Evolutionary conservation across 805 yeast genomes (phyloP), one percentile per base, ranked within the genome.

Genomic region (Kuraishia molischiana): DNA sequence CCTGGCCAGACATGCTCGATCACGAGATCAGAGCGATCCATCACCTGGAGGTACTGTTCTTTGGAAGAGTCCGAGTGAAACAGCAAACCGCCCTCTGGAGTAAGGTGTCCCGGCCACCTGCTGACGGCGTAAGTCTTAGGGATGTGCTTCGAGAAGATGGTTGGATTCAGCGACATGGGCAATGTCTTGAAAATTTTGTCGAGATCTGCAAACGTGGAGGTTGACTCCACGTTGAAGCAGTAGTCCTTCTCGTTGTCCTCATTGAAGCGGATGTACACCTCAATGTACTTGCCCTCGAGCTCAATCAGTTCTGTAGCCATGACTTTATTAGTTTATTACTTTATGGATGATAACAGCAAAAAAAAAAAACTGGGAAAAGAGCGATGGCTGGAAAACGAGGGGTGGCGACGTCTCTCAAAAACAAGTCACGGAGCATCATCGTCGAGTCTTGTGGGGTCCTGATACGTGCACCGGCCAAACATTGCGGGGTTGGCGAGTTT

Each of bases 201-300:
- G 45, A 89, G 69, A 22, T 72, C 75, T 17, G 66, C 59, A 46
- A 89, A 78, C 5, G 77, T 72, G 38, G 77, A 72, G 21, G 66
- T 65, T 15, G 74, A 60, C 19, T 70, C 66, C n/a, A 87, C 74
- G 46, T 75, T 79, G 64, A 90, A 85, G 49, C 95, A 85, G 60
- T 86, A 89, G 56, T 90, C 98, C 56, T 82, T 82, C 51, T 86
- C 96, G 35, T 64, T 58, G 52, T 89, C 95, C 41, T 74, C 81
- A 54, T 85, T 86, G 71, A 90, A 77, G 42, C 98, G 81, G 45
- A 92, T 59, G 62, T 77, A 87, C 29, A 72, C 52, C 45, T 75
- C 82, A 32, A 57, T 44, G 22, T 46, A 36, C 4, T 43, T 41
- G 18, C 42, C 47, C 13, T 36, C 28, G 8, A 28, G 17, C 31